These are phyloP conservation scores for Boletellus dicymbophilus DNA, from an alignment of 1,284 basidiomycete genomes.

Conservation along the genomic window DNA sequence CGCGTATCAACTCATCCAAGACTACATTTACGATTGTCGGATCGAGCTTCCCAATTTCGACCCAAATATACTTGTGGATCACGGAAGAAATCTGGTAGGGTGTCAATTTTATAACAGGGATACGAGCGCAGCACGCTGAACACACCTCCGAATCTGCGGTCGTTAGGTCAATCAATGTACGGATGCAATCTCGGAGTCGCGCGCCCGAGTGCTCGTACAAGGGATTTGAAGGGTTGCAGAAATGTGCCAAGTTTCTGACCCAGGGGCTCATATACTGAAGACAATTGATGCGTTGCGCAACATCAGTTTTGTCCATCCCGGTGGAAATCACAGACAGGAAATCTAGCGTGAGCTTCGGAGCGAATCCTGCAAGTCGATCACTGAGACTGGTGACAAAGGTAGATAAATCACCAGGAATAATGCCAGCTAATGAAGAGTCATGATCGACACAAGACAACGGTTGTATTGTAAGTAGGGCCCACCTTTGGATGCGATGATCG, in stretches of 20 bases:
- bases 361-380: constrained; percentile 69
- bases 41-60: constrained; percentile 70
- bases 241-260: constrained; percentile 77
- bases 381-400: constrained; percentile 69
- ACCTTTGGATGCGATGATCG: constrained; percentile 72
- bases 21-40: constrained; percentile 67
- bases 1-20: constrained; percentile 76
- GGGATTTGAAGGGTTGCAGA: constrained; percentile 66
- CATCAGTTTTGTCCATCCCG: constrained; percentile 55
- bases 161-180: constrained; percentile 75
- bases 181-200: constrained; percentile 75
- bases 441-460: constrained; percentile 8
- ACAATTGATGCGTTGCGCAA: constrained; percentile 66
- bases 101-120: constrained; percentile 12
- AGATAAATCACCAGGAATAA: constrained; percentile 72
- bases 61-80: constrained; percentile 77
- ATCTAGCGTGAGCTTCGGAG: constrained; percentile 82
- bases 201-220: constrained; percentile 72
- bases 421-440: constrained; percentile 50
- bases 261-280: constrained; percentile 85
- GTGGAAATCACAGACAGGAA: constrained; percentile 82
- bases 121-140: constrained; percentile 11
- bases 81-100: constrained; percentile 59
- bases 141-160: constrained; percentile 67
- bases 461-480: constrained; percentile 25